Evolutionary conservation across 805 yeast species (phyloP).

Genomic region (Metschnikowia orientalis): DNA sequence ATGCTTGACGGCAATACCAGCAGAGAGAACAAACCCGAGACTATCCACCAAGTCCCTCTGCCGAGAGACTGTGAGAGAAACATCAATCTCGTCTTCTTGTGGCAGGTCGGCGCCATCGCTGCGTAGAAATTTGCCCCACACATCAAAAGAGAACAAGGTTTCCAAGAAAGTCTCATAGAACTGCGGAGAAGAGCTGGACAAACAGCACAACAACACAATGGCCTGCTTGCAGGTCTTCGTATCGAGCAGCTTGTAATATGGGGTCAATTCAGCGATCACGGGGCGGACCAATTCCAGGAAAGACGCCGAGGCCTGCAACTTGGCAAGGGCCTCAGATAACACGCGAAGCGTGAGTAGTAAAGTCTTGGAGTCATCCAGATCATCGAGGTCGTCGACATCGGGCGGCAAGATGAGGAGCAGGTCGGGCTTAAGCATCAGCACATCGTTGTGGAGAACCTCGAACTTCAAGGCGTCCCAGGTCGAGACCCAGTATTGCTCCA

Average conservation of each 20-base stretch:
- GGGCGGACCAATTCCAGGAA: conserved; percentile 34
- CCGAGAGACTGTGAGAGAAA: conserved; percentile 45
- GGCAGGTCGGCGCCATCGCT: conserved; percentile 16
- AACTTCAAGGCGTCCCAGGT: conserved; percentile 87
- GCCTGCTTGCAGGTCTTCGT: conserved; percentile 60
- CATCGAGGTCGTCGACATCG: conserved; percentile 25
- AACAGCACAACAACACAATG: conserved; percentile 51
- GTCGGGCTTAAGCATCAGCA: conserved; percentile 27
- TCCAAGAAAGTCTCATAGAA: conserved; percentile 47
- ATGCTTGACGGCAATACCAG: conserved; percentile 27
- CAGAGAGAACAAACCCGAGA: conserved; percentile 53
- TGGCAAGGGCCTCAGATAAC: conserved; percentile 19
- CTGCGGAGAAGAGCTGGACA: conserved; percentile 44
- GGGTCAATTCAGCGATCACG: conserved; percentile 42
- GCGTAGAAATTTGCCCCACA: conserved; percentile 39
- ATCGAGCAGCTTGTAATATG: conserved; percentile 45
- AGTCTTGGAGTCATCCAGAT: conserved; percentile 33
- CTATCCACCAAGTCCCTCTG: conserved; percentile 59
- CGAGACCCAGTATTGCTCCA: conserved; percentile 61
- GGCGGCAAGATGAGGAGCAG: conserved; percentile 24
- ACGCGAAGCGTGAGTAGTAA: conserved; percentile 36
- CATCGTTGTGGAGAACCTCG: conserved; percentile 79
- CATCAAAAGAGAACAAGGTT: conserved; percentile 30
- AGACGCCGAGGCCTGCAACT: conserved; percentile 30
- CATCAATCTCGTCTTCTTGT: conserved; percentile 18